These are phyloP conservation scores for Gymnopus androsaceus DNA, from an alignment of 1,284 basidiomycete species.

Conservation along the genomic window DNA sequence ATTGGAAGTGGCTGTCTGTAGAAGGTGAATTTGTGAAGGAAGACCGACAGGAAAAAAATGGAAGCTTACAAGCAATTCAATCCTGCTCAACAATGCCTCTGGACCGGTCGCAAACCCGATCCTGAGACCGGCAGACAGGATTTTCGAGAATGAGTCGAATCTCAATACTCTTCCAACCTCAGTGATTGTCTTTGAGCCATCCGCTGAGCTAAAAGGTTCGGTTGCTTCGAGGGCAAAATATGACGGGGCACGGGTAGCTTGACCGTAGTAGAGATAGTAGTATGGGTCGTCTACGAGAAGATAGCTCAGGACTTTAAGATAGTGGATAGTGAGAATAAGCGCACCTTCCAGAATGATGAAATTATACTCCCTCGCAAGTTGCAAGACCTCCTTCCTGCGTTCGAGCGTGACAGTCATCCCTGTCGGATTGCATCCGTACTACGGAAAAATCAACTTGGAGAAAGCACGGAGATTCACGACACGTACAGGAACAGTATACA, in stretches of 20 bases:
- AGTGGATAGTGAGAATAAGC: too few species aligned
- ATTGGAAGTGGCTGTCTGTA: slow-evolving; percentile 74
- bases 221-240: slow-evolving; percentile 79
- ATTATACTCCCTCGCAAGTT: slow-evolving; percentile 73
- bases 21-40: too few species aligned
- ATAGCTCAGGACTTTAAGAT: too few species aligned
- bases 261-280: slow-evolving; percentile 73
- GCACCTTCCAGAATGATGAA: slow-evolving; percentile 85
- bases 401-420: slow-evolving; percentile 76
- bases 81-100: slow-evolving; percentile 67
- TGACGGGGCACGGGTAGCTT: slow-evolving; percentile 62
- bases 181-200: slow-evolving; percentile 23
- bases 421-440: slow-evolving; percentile 86
- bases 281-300: slow-evolving; percentile 81
- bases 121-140: slow-evolving; percentile 80
- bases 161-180: slow-evolving; percentile 79
- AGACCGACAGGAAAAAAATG: not conserved
- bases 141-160: slow-evolving; percentile 89
- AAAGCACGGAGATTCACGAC: slow-evolving; percentile 3
- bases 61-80: slow-evolving; percentile 67
- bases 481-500: slow-evolving; percentile 83
- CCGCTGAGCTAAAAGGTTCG: slow-evolving; percentile 32
- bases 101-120: slow-evolving; percentile 88
- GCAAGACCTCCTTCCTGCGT: slow-evolving; percentile 78
- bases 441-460: not conserved